These are phyloP conservation scores for Juglanconis oblonga DNA, from an alignment of 2,329 filamentous ascomycete genomes.

Conservation along the genomic window DNA sequence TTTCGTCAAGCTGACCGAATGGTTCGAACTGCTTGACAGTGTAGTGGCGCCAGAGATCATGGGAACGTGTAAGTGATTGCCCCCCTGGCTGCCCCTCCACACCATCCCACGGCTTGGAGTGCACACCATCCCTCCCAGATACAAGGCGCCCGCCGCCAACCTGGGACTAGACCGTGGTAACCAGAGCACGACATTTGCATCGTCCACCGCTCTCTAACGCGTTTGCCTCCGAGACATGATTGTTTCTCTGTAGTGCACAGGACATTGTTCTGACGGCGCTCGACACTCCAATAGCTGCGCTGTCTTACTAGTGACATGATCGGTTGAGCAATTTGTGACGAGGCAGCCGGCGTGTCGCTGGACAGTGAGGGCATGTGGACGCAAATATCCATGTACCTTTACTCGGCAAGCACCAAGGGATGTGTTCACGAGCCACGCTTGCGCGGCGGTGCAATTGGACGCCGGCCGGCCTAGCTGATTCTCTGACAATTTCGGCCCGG, in stretches of 20 bases:
- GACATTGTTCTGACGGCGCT: not conserved
- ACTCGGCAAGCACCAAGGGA: not conserved
- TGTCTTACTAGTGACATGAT: not conserved
- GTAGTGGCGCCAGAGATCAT: constrained; percentile 14
- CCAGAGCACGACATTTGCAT: constrained; percentile 6
- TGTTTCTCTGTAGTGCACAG: not conserved
- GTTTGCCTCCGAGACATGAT: not conserved
- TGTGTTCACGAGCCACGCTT: no score
- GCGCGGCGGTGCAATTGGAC: not conserved
- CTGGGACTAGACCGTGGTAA: not conserved
- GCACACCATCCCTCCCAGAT: constrained; percentile 4
- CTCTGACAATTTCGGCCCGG: not conserved
- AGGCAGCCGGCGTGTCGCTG: no score
- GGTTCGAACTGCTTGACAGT: constrained; percentile 1
- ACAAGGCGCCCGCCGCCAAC: not conserved
- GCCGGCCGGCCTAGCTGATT: not conserved
- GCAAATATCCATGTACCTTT: no score
- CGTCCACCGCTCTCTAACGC: not conserved
- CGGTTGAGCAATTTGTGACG: not conserved
- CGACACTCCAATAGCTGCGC: not conserved
- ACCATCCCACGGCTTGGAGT: constrained; percentile 6
- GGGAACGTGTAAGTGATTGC: constrained; percentile 1
- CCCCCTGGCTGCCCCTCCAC: constrained; percentile 5
- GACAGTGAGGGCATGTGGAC: no score
- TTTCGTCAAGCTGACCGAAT: not conserved